These are phyloP conservation scores for Clausena lansium DNA, from an alignment of 345 rosid genomes.

Conservation along the genomic window DNA sequence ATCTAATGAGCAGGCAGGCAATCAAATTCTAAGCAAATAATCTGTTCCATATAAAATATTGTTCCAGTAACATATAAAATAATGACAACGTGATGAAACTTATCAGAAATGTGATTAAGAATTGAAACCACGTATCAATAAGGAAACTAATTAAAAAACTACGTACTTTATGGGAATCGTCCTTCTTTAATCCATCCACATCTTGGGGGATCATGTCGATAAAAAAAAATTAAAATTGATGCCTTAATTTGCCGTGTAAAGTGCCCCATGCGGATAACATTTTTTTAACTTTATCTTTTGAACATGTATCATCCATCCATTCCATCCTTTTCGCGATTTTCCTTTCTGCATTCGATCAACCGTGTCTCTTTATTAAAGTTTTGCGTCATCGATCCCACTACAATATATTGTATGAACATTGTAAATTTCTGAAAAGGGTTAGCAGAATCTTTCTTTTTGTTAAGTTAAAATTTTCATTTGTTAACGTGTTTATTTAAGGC, in stretches of 20 bases:
- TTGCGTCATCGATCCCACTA: slow-evolving; percentile 19
- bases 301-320: slow-evolving; percentile 3
- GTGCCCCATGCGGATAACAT: slow-evolving; percentile 19
- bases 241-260: slow-evolving; percentile 12
- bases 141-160: neutral
- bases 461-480: slow-evolving; percentile 1
- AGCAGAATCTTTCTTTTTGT: neutral
- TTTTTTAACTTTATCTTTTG: slow-evolving; percentile 5
- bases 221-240: neutral
- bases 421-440: slow-evolving; percentile 19
- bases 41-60: too few relatives aligned
- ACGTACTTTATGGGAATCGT: neutral
- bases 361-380: slow-evolving; percentile 30
- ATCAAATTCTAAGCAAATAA: neutral
- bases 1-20: neutral
- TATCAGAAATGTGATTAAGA: slow-evolving; percentile 3
- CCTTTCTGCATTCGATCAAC: slow-evolving; percentile 5
- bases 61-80: neutral
- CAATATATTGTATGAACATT: slow-evolving; percentile 15
- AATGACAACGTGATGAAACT: slow-evolving; percentile 13
- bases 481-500: neutral
- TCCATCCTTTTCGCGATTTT: slow-evolving; percentile 6
- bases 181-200: neutral
- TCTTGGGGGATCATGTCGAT: neutral
- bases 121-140: slow-evolving; percentile 13